Evolutionary conservation across 2,329 filamentous ascomycete genomes (phyloP).

Genomic region (Colletotrichum viniferum): DNA sequence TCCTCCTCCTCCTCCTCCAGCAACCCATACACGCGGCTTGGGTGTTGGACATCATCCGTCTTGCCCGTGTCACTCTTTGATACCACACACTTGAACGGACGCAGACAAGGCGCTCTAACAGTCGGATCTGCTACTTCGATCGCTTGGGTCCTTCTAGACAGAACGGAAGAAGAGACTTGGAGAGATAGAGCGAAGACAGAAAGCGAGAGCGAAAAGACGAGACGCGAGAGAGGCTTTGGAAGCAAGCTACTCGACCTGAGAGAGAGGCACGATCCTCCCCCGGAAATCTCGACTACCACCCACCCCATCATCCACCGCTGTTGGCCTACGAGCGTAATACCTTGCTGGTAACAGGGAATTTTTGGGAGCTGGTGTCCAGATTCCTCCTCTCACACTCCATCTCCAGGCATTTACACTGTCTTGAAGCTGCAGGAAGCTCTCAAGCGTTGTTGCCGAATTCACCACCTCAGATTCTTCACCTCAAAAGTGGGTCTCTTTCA

Average conservation of each 20-base stretch:
- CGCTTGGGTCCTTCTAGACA: slow-evolving; percentile 17
- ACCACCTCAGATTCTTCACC: not conserved
- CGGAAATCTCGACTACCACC: not conserved
- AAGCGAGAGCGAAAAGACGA: not conserved
- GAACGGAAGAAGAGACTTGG: slow-evolving; percentile 16
- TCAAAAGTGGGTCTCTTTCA: slow-evolving; percentile 9
- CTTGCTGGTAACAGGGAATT: slow-evolving; percentile 1
- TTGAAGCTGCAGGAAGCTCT: not conserved
- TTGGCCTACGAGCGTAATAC: slow-evolving; percentile 11
- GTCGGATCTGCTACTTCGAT: slow-evolving; percentile 6
- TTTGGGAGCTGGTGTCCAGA: not conserved
- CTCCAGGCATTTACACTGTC: not conserved
- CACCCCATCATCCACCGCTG: not conserved
- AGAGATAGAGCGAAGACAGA: not conserved
- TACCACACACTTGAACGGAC: slow-evolving; percentile 6
- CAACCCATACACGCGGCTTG: slow-evolving; percentile 20
- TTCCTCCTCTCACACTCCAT: not conserved
- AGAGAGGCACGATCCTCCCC: not conserved
- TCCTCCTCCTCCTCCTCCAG: slow-evolving; percentile 16
- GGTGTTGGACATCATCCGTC: slow-evolving; percentile 16
- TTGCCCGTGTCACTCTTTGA: slow-evolving; percentile 22
- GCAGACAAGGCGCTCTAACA: slow-evolving; percentile 11
- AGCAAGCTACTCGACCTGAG: slow-evolving; percentile 5
- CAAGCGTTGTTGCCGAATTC: not conserved
- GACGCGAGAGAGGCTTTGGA: not conserved